Conservation (phyloP, 768 basidiomycete species). For the Hydnomerulius pinastri region DNA sequence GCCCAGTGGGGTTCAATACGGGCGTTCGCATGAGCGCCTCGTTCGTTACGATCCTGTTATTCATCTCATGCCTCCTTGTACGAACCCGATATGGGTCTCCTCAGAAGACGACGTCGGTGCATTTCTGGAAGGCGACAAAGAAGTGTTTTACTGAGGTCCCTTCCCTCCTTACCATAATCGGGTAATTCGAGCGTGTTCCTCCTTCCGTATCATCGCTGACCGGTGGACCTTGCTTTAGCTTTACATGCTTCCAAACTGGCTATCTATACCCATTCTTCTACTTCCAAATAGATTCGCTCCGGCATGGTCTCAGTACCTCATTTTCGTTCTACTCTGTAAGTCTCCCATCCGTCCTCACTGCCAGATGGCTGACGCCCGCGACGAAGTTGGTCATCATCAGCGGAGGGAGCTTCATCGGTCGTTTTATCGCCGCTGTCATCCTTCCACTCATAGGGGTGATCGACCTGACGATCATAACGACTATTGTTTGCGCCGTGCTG, state of each 20-base stretch:
- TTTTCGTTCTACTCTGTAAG: slow-evolving; percentile 59
- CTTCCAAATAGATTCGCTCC: slow-evolving; percentile 55
- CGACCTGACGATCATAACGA: slow-evolving; percentile 42
- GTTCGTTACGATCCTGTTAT: slow-evolving; percentile 38
- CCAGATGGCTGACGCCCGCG: neutral
- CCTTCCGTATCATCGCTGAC: neutral
- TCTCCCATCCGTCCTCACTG: neutral
- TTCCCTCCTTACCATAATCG: slow-evolving; percentile 26
- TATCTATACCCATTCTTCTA: slow-evolving; percentile 57
- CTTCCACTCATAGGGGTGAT: slow-evolving; percentile 43
- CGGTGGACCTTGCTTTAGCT: slow-evolving; percentile 9
- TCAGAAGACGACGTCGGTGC: neutral
- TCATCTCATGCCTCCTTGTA: slow-evolving; percentile 40
- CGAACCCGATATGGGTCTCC: slow-evolving; percentile 30
- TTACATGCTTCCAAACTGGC: slow-evolving; percentile 36
- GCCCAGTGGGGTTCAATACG: slow-evolving; percentile 44
- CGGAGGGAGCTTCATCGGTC: slow-evolving; percentile 48
- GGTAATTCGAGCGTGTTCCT: slow-evolving; percentile 12
- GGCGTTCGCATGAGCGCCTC: slow-evolving; percentile 42
- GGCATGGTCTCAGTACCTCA: slow-evolving; percentile 43
- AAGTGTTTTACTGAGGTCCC: slow-evolving; percentile 26
- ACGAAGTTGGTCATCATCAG: slow-evolving; percentile 55
- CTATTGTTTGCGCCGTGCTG: slow-evolving; percentile 35
- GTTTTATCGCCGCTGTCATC: slow-evolving; percentile 44
- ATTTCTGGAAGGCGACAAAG: slow-evolving; percentile 18